Evolutionary conservation across 768 basidiomycete species (phyloP).

Genomic region (Lyophyllum atratum): DNA sequence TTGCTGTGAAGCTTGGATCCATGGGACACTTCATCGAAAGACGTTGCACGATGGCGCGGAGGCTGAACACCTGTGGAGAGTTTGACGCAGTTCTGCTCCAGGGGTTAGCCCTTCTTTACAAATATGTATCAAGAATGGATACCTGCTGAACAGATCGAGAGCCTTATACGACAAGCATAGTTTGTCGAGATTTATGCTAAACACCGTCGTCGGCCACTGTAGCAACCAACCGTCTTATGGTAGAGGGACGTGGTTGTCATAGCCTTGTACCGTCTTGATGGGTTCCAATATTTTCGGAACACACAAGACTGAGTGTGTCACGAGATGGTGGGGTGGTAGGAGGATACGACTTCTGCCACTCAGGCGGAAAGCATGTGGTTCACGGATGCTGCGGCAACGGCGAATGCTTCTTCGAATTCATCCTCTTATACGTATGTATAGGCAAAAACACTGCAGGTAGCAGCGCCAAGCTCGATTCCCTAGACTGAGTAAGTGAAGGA

Average conservation of each 20-base stretch:
- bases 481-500: not conserved
- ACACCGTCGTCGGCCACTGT: not conserved
- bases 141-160: not conserved
- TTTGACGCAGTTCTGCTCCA: not conserved
- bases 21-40: too few relatives aligned
- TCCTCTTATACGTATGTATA: conserved; percentile 88
- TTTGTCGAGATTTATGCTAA: not conserved
- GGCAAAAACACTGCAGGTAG: conserved; percentile 95
- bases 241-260: not conserved
- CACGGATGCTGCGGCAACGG: conserved; percentile 59
- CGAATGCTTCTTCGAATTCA: conserved; percentile 77
- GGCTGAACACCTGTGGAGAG: too few relatives aligned
- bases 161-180: not conserved
- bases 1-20: too few relatives aligned
- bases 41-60: too few relatives aligned
- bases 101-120: not conserved
- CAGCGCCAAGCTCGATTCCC: not conserved
- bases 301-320: conserved; percentile 44
- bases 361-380: conserved; percentile 60
- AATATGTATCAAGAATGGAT: not conserved
- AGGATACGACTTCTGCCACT: conserved; percentile 54
- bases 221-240: not conserved
- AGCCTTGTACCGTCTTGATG: not conserved
- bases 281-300: conserved; percentile 40
- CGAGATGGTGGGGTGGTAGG: conserved; percentile 20